These are phyloP conservation scores for Pseudogymnoascus sp. DNA, from an alignment of 2,329 filamentous ascomycete genomes.

Conservation along the genomic window DNA sequence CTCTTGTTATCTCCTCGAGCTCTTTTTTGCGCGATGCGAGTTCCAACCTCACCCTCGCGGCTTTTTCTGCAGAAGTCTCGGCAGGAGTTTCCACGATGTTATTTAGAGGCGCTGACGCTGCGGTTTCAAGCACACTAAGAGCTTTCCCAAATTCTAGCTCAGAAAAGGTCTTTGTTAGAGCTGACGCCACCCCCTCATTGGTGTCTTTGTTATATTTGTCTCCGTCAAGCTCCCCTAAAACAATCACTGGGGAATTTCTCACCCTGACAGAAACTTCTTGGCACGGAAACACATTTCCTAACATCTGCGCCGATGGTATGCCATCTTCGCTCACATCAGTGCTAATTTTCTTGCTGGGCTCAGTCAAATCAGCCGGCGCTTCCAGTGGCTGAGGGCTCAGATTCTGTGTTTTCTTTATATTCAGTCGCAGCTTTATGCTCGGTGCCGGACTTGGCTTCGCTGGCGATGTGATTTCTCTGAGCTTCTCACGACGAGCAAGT, in stretches of 20 bases:
- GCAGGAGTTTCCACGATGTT: neutral
- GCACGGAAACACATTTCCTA: neutral
- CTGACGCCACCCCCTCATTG: neutral
- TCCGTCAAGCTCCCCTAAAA: neutral
- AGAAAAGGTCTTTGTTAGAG: neutral
- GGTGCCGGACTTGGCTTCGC: neutral
- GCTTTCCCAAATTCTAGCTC: neutral
- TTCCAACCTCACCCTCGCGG: neutral
- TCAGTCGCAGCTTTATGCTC: neutral
- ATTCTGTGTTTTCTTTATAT: neutral
- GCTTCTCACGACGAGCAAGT: neutral
- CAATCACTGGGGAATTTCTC: neutral
- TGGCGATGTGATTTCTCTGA: neutral
- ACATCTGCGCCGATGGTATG: neutral
- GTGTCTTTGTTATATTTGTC: neutral
- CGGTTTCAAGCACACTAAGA: too few species aligned
- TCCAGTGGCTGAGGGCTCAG: neutral
- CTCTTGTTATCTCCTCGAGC: neutral
- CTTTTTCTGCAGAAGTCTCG: neutral
- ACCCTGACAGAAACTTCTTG: neutral
- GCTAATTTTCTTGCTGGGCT: neutral
- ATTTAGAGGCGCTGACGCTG: neutral
- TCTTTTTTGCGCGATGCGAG: neutral
- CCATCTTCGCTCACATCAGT: neutral
- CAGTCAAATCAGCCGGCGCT: neutral